Conservation (phyloP, 345 rosid species). For the Euphorbia peplus region DNA sequence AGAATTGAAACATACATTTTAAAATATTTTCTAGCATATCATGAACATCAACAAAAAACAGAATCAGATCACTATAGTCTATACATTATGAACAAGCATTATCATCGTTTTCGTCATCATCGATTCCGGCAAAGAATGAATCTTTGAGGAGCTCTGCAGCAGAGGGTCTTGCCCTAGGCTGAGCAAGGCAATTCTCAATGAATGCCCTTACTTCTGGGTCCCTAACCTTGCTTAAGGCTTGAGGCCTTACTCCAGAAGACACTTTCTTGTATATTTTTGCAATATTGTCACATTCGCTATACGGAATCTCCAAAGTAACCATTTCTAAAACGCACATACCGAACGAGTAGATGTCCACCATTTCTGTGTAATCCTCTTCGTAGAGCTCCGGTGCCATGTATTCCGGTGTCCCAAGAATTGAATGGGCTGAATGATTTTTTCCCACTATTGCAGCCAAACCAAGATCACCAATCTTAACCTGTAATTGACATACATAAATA, state of each 20-base stretch:
- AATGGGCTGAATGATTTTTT: constrained; percentile 68
- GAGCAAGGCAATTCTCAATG: constrained; percentile 71
- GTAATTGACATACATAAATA: too few species aligned
- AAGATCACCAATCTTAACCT: constrained; percentile 92
- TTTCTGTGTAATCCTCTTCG: constrained; percentile 76
- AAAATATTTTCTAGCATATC: neutral
- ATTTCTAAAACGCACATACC: constrained; percentile 89
- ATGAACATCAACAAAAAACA: neutral
- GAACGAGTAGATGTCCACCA: constrained; percentile 76
- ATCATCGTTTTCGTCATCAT: constrained; percentile 44
- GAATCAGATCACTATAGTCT: neutral
- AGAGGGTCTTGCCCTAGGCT: constrained; percentile 63
- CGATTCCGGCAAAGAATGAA: constrained; percentile 58
- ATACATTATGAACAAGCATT: neutral
- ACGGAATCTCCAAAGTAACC: constrained; percentile 73
- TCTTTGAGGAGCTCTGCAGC: constrained; percentile 65
- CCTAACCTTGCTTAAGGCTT: constrained; percentile 51
- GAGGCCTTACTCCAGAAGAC: constrained; percentile 61
- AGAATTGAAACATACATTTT: neutral
- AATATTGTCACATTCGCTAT: constrained; percentile 69
- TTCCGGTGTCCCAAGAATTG: constrained; percentile 84
- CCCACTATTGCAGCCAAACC: constrained; percentile 81
- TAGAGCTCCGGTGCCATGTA: constrained; percentile 95
- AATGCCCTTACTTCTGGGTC: constrained; percentile 61
- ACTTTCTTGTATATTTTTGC: constrained; percentile 81